These are phyloP conservation scores for Phytopythium aichiense DNA, from an alignment of 352 stramenopile genomes.

Conservation along the genomic window DNA sequence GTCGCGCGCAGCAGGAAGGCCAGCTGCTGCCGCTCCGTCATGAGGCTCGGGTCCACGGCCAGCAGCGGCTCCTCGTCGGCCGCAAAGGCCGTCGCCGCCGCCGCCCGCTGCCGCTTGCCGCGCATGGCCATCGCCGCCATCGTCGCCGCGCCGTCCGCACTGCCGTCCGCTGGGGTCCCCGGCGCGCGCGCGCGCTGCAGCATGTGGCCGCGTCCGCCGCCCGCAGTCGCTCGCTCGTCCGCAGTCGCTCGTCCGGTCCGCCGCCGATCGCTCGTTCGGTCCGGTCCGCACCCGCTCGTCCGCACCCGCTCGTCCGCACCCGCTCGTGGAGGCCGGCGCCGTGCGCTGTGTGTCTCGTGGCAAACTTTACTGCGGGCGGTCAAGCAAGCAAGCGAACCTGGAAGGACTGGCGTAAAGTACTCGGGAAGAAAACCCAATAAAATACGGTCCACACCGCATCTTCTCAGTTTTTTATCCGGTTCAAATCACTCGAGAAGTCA, in stretches of 20 bases:
- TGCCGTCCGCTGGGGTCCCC: not conserved
- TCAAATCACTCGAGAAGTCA: not conserved
- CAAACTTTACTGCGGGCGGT: too few species aligned
- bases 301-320: not conserved
- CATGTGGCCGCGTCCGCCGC: not conserved
- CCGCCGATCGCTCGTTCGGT: too few species aligned
- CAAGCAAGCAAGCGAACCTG: too few species aligned
- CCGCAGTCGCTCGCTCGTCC: not conserved
- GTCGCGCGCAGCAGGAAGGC: constrained; percentile 71
- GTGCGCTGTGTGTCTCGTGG: not conserved
- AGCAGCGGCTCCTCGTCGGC: not conserved
- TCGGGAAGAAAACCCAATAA: too few species aligned
- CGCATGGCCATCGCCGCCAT: constrained; percentile 5
- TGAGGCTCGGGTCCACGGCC: constrained; percentile 51
- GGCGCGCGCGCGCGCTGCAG: not conserved
- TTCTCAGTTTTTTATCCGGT: constrained; percentile 2
- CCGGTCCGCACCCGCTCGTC: not conserved
- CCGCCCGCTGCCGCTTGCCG: constrained; percentile 1
- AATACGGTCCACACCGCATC: not conserved
- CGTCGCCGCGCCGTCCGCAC: not conserved
- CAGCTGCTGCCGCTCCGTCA: constrained; percentile 80
- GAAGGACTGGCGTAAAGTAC: too few species aligned
- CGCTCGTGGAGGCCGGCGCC: too few species aligned
- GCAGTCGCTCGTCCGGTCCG: not conserved
- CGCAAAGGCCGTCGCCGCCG: too few species aligned